phyloP scores from a whole-genome alignment of 163 green algal species.

The Coccomyxa subellipsoidea region DNA sequence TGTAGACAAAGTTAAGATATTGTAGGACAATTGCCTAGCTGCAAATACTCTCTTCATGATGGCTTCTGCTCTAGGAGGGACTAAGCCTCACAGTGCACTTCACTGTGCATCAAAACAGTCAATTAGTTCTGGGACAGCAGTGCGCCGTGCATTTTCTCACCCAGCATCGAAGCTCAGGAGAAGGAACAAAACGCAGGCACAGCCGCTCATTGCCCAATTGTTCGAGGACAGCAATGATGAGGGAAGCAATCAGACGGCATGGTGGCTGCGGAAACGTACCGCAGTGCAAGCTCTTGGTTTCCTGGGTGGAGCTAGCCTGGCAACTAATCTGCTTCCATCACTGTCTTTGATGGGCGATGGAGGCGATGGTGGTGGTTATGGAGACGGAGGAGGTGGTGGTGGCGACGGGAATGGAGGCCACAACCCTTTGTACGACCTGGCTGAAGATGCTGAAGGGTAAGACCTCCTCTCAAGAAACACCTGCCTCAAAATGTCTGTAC shows the following conservation, averaged over 20 bases:
- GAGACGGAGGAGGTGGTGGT: constrained; percentile 8
- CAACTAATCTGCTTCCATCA: constrained; percentile 7
- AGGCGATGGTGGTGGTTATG: constrained; percentile 25
- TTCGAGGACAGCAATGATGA: not conserved
- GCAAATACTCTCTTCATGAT: not conserved
- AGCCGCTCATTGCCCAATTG: not conserved
- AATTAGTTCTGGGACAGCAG: not conserved
- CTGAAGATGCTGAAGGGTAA: constrained; percentile 15
- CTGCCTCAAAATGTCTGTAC: not conserved
- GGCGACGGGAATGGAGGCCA: not conserved
- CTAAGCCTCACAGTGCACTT: not conserved
- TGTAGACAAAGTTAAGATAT: not conserved
- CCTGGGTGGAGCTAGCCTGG: not conserved
- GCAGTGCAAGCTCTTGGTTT: not conserved
- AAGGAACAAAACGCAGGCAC: not conserved
- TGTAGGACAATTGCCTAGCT: not conserved
- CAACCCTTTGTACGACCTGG: constrained; percentile 15
- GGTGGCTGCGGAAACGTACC: not conserved
- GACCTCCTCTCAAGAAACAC: too few species aligned
- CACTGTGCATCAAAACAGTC: not conserved
- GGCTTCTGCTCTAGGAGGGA: not conserved
- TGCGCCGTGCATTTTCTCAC: not conserved
- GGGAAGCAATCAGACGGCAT: not conserved
- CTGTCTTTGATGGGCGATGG: constrained; percentile 14
- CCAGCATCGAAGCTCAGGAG: not conserved